These are phyloP conservation scores for Didymella lethalis DNA, from an alignment of 2,329 filamentous ascomycete genomes.

Conservation along the genomic window DNA sequence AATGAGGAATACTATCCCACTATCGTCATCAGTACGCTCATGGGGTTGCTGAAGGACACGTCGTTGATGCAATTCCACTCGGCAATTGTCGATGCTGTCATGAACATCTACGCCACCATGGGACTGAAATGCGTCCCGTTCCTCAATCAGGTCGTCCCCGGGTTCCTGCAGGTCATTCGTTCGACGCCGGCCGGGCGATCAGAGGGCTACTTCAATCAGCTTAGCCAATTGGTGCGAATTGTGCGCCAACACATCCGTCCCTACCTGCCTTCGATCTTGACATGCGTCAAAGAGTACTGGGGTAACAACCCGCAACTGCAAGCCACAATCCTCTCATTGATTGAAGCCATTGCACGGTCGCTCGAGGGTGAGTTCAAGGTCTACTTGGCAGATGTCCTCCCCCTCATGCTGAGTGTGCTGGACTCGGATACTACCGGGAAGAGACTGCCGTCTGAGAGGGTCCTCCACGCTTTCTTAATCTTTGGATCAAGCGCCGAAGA, in stretches of 20 bases:
- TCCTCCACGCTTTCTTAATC: constrained; percentile 92
- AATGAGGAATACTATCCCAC: constrained; percentile 99
- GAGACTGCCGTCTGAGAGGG: constrained; percentile 83
- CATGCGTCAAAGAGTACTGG: constrained; percentile 91
- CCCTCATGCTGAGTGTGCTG: constrained; percentile 91
- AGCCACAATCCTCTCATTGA: constrained; percentile 86
- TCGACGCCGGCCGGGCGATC: constrained; percentile 79
- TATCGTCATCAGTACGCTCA: constrained; percentile 93
- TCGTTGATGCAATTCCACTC: constrained; percentile 92
- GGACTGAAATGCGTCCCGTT: constrained; percentile 96
- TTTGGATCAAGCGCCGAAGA: constrained; percentile 96
- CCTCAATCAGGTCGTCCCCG: constrained; percentile 90
- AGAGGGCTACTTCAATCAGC: constrained; percentile 97
- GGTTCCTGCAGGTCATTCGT: constrained; percentile 88
- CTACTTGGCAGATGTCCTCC: constrained; percentile 86
- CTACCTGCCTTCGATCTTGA: constrained; percentile 85
- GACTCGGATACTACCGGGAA: constrained; percentile 82
- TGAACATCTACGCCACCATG: constrained; percentile 97
- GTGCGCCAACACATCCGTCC: constrained; percentile 96
- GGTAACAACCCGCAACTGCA: constrained; percentile 80
- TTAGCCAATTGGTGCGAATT: constrained; percentile 91
- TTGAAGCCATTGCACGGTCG: constrained; percentile 92
- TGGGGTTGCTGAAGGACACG: constrained; percentile 89
- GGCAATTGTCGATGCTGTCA: constrained; percentile 94
- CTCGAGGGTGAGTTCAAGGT: constrained; percentile 98